phyloP scores from a whole-genome alignment of 148 eudicot species.

The Silene conica region DNA sequence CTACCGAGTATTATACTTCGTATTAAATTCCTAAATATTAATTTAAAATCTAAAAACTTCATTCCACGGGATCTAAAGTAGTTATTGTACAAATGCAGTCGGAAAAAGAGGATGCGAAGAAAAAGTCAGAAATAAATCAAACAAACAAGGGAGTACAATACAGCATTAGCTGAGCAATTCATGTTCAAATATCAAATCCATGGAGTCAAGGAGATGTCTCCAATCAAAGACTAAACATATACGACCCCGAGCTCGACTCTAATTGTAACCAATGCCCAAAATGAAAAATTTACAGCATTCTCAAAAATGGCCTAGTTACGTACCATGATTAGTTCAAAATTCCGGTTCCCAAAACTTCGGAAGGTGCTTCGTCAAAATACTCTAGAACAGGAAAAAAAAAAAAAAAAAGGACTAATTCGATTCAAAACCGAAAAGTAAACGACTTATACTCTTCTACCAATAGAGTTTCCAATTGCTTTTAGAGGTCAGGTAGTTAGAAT shows the following conservation, averaged over 20 bases:
- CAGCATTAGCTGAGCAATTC: too few relatives aligned
- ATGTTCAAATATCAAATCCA: too few relatives aligned
- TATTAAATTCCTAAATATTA: too few relatives aligned
- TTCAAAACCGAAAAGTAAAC: constrained; percentile 8
- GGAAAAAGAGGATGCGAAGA: too few relatives aligned
- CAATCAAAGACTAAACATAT: constrained; percentile 13
- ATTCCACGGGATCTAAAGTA: too few relatives aligned
- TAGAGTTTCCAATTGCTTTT: constrained; percentile 21
- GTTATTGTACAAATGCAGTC: too few relatives aligned
- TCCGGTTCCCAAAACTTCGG: constrained; percentile 9
- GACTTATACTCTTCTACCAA: constrained; percentile 18
- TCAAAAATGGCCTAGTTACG: constrained; percentile 31
- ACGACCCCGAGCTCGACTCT: constrained; percentile 2
- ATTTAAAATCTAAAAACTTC: too few relatives aligned
- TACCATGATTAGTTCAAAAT: constrained; percentile 33
- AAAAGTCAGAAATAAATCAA: too few relatives aligned
- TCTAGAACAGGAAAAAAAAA: too few relatives aligned
- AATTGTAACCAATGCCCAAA: constrained; percentile 23
- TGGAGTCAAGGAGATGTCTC: background rate
- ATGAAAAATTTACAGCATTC: constrained; percentile 36
- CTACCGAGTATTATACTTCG: too few relatives aligned
- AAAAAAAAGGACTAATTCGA: constrained; percentile 7
- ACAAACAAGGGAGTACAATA: too few relatives aligned
- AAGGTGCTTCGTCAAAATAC: constrained; percentile 16
- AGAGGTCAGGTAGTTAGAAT: constrained; percentile 13